Base-by-base conservation (phyloP, 108 stramenopile species). In the Conticribra weissflogii region DNA sequence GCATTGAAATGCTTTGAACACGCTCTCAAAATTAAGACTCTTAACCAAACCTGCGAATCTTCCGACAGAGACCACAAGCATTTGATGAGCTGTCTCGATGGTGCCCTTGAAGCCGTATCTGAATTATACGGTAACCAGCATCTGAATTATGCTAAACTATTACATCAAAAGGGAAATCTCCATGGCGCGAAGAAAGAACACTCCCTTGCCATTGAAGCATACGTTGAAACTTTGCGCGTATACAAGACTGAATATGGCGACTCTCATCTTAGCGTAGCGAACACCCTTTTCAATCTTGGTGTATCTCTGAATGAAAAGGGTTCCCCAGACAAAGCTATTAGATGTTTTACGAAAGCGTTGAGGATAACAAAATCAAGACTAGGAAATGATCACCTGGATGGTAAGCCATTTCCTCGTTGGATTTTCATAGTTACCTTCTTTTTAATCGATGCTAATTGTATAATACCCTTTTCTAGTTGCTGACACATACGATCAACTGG, bases 291-390 rank as follows among this genome's bases (percentile, higher is more conserved):
- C 41, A 83, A 83, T 52, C 49, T 81, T n/a, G 83, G 83, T 12
- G 71, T 83, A 3, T 83, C 79, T 2, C 66, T 83, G 36, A 81
- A 81, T 71, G 79, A 68, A 1, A 81, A 77, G 49, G 83, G 83
- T 21, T 80, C 79, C 28, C 63, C 79, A 1, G 79, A 83, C 0
- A 79, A 80, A 47, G 83, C 78, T n/a, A 52, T 83, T 12, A 59
- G 65, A 41, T 83, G 79, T 44, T 77, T 84, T 54, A 28, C 49
- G 12, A 74, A 78, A 36, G 77, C 81, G 33, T 68, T 81, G 21
- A 59, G 63, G 27, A 76, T 81, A 22, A 68, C 78, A 21, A 70
- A 69, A 34, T 30, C 63, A 28, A 67, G 67, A 46, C 50, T 84
- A 27, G 83, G 79, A 3, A 78, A 84, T 52, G 77, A 82, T 57